phyloP scores from a whole-genome alignment of 2,329 filamentous ascomycete genomes.

The Colletotrichum gigasporum region DNA sequence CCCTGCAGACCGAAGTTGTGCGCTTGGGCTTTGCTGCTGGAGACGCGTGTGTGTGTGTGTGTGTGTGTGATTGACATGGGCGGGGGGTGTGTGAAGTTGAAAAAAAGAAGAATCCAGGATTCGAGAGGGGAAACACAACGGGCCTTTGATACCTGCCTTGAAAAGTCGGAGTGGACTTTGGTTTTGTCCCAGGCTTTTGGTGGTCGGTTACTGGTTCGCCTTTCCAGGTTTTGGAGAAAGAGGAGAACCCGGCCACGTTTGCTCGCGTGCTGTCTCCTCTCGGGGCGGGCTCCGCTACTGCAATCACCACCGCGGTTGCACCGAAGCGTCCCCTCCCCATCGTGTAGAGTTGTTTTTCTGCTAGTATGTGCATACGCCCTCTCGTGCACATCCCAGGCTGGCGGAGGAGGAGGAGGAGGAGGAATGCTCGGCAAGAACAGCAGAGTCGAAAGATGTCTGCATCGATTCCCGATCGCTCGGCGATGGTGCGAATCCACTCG shows the following conservation, averaged over 20 bases:
- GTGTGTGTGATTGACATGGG: too few relatives aligned
- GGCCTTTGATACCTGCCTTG: too few relatives aligned
- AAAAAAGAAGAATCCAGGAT: not conserved
- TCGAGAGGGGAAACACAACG: not conserved
- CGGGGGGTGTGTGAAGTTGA: too few relatives aligned
- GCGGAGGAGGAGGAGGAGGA: too few relatives aligned
- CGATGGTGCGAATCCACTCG: not conserved
- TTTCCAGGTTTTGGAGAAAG: slow-evolving; percentile 4
- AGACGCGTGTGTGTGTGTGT: not conserved
- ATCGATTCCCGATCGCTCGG: not conserved
- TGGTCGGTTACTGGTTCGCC: too few relatives aligned
- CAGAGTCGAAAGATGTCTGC: not conserved
- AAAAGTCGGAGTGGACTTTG: not conserved
- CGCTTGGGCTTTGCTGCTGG: slow-evolving; percentile 3
- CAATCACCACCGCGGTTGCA: slow-evolving; percentile 25
- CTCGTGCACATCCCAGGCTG: too few relatives aligned
- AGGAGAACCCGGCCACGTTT: slow-evolving; percentile 12
- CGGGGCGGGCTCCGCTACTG: slow-evolving; percentile 2
- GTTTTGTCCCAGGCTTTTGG: not conserved
- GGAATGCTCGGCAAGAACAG: not conserved
- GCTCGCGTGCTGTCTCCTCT: not conserved
- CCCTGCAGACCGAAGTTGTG: slow-evolving; percentile 21
- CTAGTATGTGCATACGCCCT: not conserved
- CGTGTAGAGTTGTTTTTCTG: not conserved
- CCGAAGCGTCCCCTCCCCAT: slow-evolving; percentile 24